Base-by-base conservation (phyloP, 169 alveolate genomes). In the Perkinsus chesapeaki region DNA sequence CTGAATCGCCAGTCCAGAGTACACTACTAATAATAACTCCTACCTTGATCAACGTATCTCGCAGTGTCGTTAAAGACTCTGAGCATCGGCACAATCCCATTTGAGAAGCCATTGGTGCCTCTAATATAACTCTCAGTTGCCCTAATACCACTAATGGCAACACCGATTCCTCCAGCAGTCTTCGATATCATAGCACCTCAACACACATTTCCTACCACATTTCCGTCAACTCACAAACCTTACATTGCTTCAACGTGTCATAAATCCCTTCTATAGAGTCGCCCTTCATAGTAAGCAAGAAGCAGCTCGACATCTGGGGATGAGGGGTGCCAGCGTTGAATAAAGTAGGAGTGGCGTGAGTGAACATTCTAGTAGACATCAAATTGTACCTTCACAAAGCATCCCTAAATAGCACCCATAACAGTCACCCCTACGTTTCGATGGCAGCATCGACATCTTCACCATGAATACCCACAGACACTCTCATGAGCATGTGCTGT, bases 291-390 rank as follows among this genome's bases (percentile, higher is more conserved):
- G 97, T 96, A 36, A 99, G 95, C 38, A 99, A 95, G 96, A 99
- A 99, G 95, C 99, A 99, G 92, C 99, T 97, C 92, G 99, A 97
- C 99, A 99, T 98, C 93, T 98, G 98, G 3, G 99, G 99, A 48
- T 97, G 96, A 0, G 98, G 99, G 0, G 99, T 98, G 0, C 99
- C 99, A 3, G 99, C 95, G 95, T 98, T 98, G 95, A 99, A 99
- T 47, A 99, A 97, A 19, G 99, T 99, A 31, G 99, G 99, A 10
- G 99, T 98, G 19, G 99, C 99, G 95, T 99, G 99, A 5, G 99
- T 99, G 96, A 98, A 99, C 97, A 97, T 98, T 94, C 97, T 98
- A 92, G 96, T 97, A 48, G 99, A 97, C 99, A 99, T 97, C 91
- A 98, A 95, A 94, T 98, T 98, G 94, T 99, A 99, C 31, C 82